These are phyloP conservation scores for Bryoerythrophyllum caledonicum DNA, from an alignment of 225 moss, liverwort and hornwort genomes.

Conservation along the genomic window DNA sequence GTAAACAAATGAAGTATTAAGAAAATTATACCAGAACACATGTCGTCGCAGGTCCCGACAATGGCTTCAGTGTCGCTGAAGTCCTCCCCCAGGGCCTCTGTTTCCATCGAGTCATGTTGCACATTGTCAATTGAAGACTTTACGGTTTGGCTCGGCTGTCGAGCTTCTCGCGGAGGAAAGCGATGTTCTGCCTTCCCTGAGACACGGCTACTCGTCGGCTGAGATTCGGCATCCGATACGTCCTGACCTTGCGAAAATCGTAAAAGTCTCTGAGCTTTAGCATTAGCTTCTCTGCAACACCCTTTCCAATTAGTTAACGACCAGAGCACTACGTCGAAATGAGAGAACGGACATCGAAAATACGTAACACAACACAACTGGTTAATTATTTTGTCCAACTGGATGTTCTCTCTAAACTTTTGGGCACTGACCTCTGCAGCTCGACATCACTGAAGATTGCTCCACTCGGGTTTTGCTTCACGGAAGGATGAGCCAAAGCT, in stretches of 20 bases:
- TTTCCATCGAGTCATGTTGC: slow-evolving; percentile 56
- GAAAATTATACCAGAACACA: slow-evolving; percentile 78
- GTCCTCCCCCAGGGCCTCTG: slow-evolving; percentile 64
- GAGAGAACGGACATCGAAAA: background rate
- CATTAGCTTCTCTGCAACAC: slow-evolving; percentile 50
- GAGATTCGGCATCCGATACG: slow-evolving; percentile 26
- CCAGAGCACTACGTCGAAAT: background rate
- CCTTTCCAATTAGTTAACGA: slow-evolving; percentile 10
- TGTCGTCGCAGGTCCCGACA: slow-evolving; percentile 84
- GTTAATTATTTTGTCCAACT: background rate
- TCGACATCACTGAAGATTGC: slow-evolving; percentile 33
- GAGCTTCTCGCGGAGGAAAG: too few species aligned
- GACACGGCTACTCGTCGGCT: slow-evolving; percentile 28
- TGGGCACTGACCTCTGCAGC: slow-evolving; percentile 54
- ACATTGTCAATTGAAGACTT: slow-evolving; percentile 31
- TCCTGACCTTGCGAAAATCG: slow-evolving; percentile 54
- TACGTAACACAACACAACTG: background rate
- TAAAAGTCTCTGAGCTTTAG: slow-evolving; percentile 59
- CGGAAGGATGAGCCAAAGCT: slow-evolving; percentile 29
- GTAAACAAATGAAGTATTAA: slow-evolving; percentile 7
- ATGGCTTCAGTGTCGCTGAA: slow-evolving; percentile 67
- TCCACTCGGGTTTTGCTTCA: slow-evolving; percentile 21
- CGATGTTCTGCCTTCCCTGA: slow-evolving; percentile 39
- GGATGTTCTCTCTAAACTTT: background rate
- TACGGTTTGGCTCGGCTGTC: slow-evolving; percentile 30